Evolutionary conservation across 768 basidiomycete genomes (phyloP), one percentile per base, ranked within the genome.

Genomic region (Multifurca ochricompacta): DNA sequence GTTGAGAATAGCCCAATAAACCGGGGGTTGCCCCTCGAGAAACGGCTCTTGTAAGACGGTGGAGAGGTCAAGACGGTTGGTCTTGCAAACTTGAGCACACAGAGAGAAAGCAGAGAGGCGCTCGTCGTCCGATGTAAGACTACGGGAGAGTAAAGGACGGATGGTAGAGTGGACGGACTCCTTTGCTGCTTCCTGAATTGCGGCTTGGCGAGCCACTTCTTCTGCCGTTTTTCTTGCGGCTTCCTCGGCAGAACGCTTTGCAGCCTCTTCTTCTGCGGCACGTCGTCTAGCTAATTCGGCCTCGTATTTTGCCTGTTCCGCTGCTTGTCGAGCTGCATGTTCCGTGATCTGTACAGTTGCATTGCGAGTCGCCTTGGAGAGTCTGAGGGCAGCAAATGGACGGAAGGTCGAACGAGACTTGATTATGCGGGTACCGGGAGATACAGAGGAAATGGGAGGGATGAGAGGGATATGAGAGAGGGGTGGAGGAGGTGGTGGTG

Each of bases 1-100:
- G 82, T 56, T 59, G 34, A 87, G 68, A 59, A 87, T 80, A 0
- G 80, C 80, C 86, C 87, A 88, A 63, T 87, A 87, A 3, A 88
- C 60, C 0, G 84, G 80, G 0, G 81, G 80, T 61, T 82, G 83
- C 0, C 69, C 72, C 61, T 86, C 86, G 27, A 87, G 78, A 5
- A 71, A 77, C 25, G 67, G 74, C 48, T 85, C 79, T 61, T 86
- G 85, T 1, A 88, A 67, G 9, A 87, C 62, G 0, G 70, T 55
- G 0, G 80, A 73, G 37, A 87, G 67, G 1, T 78, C 74, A 1
- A 87, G 56, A 16, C 67, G 68, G 35, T 79, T 71, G 0, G 71
- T 62, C 11, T 65, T 59, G 60, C 85, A 87, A 0, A 80, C 81
- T 19, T 79, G 78, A 3, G 74, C 72, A 61, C 86, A 88, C 58